Conservation (phyloP, 768 basidiomycete genomes). For the Calvatia gigantea region DNA sequence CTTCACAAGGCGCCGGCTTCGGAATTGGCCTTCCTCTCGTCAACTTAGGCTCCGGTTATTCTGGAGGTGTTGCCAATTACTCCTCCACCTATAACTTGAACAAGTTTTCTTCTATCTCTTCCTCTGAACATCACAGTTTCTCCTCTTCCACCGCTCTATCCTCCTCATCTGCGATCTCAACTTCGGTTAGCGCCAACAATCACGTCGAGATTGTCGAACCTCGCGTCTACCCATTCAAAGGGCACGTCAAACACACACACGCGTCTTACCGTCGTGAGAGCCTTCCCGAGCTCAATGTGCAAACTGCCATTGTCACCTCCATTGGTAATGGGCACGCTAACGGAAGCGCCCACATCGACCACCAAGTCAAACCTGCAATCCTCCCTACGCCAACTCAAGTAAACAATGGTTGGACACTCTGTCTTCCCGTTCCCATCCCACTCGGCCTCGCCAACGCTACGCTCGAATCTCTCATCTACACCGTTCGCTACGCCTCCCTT, state of each 20-base stretch:
- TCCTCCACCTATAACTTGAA: neutral
- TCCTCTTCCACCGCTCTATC: neutral
- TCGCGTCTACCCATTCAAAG: slow-evolving; percentile 6
- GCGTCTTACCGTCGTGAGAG: slow-evolving; percentile 9
- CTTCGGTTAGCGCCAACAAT: neutral
- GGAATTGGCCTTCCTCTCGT: neutral
- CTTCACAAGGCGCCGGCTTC: neutral
- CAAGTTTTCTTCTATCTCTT: neutral
- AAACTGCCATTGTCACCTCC: neutral
- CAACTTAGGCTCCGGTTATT: neutral
- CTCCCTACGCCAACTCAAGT: neutral
- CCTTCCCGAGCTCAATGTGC: neutral
- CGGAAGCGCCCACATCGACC: neutral
- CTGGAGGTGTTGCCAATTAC: neutral
- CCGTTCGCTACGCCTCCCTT: slow-evolving; percentile 3
- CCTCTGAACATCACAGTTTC: slow-evolving; percentile 1
- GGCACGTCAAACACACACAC: slow-evolving; percentile 10
- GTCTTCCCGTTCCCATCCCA: slow-evolving; percentile 5
- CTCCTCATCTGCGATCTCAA: neutral
- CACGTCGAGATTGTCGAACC: neutral
- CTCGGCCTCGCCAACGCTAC: neutral
- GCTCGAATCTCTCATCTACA: slow-evolving; percentile 4
- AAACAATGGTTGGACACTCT: slow-evolving; percentile 1
- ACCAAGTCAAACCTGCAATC: neutral
- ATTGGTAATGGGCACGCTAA: neutral